These are phyloP conservation scores for Mimosa pudica DNA, from an alignment of 306 rosid species.

Conservation along the genomic window DNA sequence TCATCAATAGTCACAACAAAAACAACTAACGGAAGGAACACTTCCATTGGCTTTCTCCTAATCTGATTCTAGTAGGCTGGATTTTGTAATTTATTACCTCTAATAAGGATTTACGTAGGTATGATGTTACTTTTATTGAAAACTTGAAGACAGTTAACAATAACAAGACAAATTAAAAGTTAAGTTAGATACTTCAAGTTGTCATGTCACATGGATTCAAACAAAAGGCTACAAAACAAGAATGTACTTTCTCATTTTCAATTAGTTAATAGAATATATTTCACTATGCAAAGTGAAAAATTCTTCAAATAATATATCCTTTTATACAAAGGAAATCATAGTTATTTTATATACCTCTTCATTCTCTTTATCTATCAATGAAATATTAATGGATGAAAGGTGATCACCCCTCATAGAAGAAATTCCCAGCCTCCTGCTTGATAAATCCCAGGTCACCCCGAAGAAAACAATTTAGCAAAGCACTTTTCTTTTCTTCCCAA, in stretches of 20 bases:
- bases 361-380: slow-evolving; percentile 60
- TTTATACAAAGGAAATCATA: slow-evolving; percentile 28
- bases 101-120: not conserved
- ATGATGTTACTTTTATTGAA: not conserved
- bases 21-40: not conserved
- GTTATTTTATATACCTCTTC: slow-evolving; percentile 62
- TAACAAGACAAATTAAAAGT: not conserved
- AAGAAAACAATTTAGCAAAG: slow-evolving; percentile 51
- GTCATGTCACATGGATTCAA: not conserved
- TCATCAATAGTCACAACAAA: not conserved
- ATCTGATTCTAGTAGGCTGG: not conserved
- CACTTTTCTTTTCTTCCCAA: slow-evolving; percentile 32
- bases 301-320: not conserved
- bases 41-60: not conserved
- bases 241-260: not conserved
- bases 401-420: slow-evolving; percentile 51
- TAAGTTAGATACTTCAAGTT: not conserved
- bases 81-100: not conserved
- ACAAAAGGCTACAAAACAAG: not conserved
- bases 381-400: slow-evolving; percentile 53
- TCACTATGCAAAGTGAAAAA: not conserved
- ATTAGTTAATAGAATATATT: slow-evolving; percentile 2
- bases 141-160: not conserved
- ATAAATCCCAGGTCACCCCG: slow-evolving; percentile 67
- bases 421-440: slow-evolving; percentile 52